phyloP scores from a whole-genome alignment of 148 eudicot genomes.

The Amaranthus palmeri region DNA sequence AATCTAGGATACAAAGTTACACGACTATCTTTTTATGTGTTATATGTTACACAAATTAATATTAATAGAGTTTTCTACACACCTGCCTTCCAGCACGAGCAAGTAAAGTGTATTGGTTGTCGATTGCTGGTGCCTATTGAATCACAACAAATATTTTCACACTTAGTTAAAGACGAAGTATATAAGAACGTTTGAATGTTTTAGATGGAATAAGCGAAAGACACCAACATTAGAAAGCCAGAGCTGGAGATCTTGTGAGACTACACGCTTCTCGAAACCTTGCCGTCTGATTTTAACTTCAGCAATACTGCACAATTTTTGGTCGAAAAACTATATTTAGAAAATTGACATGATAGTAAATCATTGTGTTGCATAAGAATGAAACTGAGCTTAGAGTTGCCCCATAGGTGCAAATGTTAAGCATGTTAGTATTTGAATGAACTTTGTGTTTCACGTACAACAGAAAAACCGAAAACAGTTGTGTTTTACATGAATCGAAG shows the following conservation, averaged over 20 bases:
- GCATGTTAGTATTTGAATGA: background rate
- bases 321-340: background rate
- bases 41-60: background rate
- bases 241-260: constrained; percentile 92
- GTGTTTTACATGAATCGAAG: no score
- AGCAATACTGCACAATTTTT: constrained; percentile 40
- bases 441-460: background rate
- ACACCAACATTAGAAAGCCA: constrained; percentile 92
- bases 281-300: constrained; percentile 73
- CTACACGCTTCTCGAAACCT: constrained; percentile 97
- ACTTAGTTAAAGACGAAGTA: background rate
- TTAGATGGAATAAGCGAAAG: background rate
- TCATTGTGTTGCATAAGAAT: background rate
- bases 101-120: constrained; percentile 66
- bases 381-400: background rate
- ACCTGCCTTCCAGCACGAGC: constrained; percentile 99
- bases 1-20: no score
- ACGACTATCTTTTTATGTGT: background rate
- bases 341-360: background rate
- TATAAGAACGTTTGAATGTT: background rate
- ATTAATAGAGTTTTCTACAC: background rate
- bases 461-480: background rate
- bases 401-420: background rate
- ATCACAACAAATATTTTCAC: constrained; percentile 8
- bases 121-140: constrained; percentile 67